Percentiles rank a stretch among this genome's conserved stretches.
Conservation (phyloP, 2,329 filamentous ascomycete genomes). For the Epichloe scottii region DNA sequence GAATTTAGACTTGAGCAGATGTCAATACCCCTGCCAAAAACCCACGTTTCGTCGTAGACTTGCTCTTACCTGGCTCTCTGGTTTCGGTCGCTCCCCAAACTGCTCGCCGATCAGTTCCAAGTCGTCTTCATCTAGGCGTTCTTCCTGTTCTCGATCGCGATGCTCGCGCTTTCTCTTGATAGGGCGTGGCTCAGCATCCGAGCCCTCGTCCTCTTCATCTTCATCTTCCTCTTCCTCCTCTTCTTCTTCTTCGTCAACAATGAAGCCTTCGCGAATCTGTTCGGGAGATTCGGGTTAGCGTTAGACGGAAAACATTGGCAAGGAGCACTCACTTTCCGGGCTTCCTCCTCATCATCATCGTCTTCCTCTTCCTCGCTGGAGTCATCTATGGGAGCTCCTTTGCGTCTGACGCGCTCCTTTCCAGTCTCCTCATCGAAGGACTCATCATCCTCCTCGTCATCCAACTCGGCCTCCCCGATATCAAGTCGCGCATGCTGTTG, state of each 20-base stretch:
- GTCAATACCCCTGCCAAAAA: background rate
- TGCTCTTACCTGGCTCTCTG: conserved; percentile 52
- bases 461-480: conserved; percentile 77
- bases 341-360: conserved; percentile 81
- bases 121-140: conserved; percentile 90
- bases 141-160: conserved; percentile 68
- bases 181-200: conserved; percentile 39
- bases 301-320: background rate
- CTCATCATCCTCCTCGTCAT: conserved; percentile 75
- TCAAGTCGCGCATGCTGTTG: conserved; percentile 57
- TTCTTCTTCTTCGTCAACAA: conserved; percentile 57
- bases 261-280: conserved; percentile 87
- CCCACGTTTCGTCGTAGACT: background rate
- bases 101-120: conserved; percentile 85
- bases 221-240: conserved; percentile 65
- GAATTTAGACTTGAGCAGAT: conserved; percentile 61
- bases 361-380: conserved; percentile 89
- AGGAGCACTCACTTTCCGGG: conserved; percentile 45
- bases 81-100: conserved; percentile 49
- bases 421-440: conserved; percentile 68
- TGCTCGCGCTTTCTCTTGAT: conserved; percentile 65
- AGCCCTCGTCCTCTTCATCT: conserved; percentile 44
- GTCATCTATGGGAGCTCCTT: conserved; percentile 47
- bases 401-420: conserved; percentile 35
- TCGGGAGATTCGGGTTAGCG: conserved; percentile 7